Percentiles rank a stretch among this genome's conserved stretches.
These are phyloP conservation scores for Purshia tridentata DNA, from an alignment of 306 rosid species.

Conservation along the genomic window DNA sequence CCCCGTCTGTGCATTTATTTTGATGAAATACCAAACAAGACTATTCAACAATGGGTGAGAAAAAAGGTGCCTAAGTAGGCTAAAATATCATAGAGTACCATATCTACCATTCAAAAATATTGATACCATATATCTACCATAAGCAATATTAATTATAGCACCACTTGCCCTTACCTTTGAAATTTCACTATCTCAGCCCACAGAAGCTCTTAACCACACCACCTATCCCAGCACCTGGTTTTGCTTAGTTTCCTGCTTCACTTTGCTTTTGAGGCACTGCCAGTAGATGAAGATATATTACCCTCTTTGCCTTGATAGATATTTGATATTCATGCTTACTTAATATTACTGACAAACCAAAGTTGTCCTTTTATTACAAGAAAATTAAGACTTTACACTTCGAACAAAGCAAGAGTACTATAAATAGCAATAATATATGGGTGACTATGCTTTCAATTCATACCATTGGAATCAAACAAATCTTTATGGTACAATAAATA, in stretches of 20 bases:
- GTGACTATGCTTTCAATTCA: background rate
- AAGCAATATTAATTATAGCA: conserved; percentile 10
- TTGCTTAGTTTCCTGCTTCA: conserved; percentile 6
- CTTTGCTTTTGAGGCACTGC: background rate
- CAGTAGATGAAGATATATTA: background rate
- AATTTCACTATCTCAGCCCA: conserved; percentile 29
- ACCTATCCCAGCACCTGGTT: conserved; percentile 38
- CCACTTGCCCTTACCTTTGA: conserved; percentile 21
- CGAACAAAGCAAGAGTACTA: too few species aligned
- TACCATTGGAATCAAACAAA: background rate
- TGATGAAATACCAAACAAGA: background rate
- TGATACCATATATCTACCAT: background rate
- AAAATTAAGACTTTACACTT: background rate
- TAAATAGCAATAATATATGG: background rate
- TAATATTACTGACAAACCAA: background rate
- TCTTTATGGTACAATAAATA: background rate
- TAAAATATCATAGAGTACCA: background rate
- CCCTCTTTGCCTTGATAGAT: background rate
- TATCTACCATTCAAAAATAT: conserved; percentile 1
- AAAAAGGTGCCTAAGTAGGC: background rate
- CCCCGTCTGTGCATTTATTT: conserved; percentile 9
- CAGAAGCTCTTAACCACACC: conserved; percentile 28
- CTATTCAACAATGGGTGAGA: background rate
- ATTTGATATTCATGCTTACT: too few species aligned
- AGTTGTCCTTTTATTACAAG: background rate